Percentiles rank a stretch among this genome's conserved stretches.
Conservation (phyloP, 2,329 filamentous ascomycete genomes). For the Calonectria pauciramosa region DNA sequence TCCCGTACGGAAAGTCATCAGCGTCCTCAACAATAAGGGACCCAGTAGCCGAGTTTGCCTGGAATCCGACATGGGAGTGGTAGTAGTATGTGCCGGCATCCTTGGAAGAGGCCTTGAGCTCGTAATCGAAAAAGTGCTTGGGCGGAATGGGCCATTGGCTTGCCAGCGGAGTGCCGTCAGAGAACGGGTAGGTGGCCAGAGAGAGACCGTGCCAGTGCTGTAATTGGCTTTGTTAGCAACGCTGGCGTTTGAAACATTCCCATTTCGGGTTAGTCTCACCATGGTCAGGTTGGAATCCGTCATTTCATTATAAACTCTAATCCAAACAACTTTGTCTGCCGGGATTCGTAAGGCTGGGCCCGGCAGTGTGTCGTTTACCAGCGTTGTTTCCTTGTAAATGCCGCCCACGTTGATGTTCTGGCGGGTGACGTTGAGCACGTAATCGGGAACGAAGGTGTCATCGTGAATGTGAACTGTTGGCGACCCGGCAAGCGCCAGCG, state of each 20-base stretch:
- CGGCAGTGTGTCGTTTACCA: neutral
- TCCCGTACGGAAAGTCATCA: neutral
- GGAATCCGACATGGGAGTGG: neutral
- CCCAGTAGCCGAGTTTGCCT: neutral
- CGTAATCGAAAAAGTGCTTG: neutral
- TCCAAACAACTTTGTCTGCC: conserved; percentile 1
- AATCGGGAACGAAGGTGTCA: neutral
- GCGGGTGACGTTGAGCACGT: conserved; percentile 6
- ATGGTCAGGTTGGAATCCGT: conserved; percentile 5
- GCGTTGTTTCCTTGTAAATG: neutral
- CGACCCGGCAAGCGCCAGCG: neutral
- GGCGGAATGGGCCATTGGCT: conserved; percentile 2
- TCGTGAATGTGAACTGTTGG: neutral
- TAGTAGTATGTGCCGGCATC: conserved; percentile 5
- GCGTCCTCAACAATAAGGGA: neutral
- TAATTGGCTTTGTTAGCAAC: neutral
- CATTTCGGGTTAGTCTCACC: neutral
- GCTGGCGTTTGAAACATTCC: neutral
- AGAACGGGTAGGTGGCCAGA: neutral
- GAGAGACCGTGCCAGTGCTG: conserved; percentile 6
- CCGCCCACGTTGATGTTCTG: neutral
- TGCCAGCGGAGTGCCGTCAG: neutral
- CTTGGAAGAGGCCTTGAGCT: neutral
- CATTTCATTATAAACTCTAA: conserved; percentile 7
- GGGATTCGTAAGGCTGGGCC: neutral